These are phyloP conservation scores for Phytophthora hibernalis DNA, from an alignment of 352 stramenopile species.

Conservation along the genomic window DNA sequence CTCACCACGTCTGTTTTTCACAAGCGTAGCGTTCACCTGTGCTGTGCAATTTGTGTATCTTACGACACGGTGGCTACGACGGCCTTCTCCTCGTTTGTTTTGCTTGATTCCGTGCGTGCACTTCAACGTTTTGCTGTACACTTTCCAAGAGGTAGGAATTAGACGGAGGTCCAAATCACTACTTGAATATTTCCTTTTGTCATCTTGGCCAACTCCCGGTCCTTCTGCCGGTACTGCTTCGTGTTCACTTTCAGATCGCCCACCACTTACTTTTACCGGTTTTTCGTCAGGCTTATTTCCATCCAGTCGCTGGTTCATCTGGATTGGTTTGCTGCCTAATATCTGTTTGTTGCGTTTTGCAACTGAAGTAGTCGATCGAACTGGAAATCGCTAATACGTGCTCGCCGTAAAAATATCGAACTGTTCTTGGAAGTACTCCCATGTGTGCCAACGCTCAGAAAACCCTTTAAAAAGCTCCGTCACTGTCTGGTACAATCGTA, in stretches of 20 bases:
- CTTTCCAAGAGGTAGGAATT: neutral
- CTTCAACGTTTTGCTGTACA: neutral
- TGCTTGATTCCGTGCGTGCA: slow-evolving; percentile 9
- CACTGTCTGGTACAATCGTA: neutral
- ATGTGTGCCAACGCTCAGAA: neutral
- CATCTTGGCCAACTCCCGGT: no score
- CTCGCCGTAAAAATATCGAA: neutral
- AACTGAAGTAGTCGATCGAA: slow-evolving; percentile 1
- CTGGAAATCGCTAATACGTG: slow-evolving; percentile 7
- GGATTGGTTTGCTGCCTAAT: neutral
- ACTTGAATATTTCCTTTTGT: neutral
- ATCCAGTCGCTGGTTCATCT: no score
- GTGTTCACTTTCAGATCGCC: neutral
- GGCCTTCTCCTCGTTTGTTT: neutral
- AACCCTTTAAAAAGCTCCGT: slow-evolving; percentile 6
- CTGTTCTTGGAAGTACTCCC: slow-evolving; percentile 8
- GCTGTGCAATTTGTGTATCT: slow-evolving; percentile 4
- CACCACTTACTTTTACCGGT: neutral
- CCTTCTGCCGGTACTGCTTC: no score
- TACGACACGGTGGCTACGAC: neutral
- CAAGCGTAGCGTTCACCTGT: neutral
- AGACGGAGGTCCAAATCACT: neutral
- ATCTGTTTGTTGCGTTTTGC: slow-evolving; percentile 3
- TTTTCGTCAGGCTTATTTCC: neutral
- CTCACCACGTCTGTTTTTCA: neutral